phyloP scores from a whole-genome alignment of 2,329 filamentous ascomycete species.

The Trichoderma sp. region DNA sequence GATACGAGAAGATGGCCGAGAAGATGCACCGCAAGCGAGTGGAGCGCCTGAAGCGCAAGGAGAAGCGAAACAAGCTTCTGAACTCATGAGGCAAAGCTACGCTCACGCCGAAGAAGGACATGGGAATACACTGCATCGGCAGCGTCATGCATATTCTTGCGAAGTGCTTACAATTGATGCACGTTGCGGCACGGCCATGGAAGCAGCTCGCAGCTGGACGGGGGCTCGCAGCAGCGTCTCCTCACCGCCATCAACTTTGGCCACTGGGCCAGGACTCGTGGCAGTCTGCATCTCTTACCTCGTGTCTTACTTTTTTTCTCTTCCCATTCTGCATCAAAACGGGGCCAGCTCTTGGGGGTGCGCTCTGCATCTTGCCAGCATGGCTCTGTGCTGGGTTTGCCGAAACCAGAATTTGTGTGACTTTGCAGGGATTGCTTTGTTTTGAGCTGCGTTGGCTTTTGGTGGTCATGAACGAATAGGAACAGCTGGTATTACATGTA shows the following conservation, averaged over 20 bases:
- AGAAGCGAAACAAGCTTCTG: conserved; percentile 91
- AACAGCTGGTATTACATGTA: neutral
- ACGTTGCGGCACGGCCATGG: neutral
- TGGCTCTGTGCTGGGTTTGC: neutral
- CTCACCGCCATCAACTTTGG: conserved; percentile 20
- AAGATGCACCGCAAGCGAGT: conserved; percentile 98
- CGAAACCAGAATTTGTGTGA: neutral
- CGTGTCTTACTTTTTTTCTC: neutral
- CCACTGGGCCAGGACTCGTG: neutral
- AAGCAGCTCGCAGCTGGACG: conserved; percentile 2
- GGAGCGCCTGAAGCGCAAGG: conserved; percentile 88
- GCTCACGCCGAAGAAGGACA: conserved; percentile 13
- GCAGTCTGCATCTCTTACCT: neutral
- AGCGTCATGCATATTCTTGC: neutral
- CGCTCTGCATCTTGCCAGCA: neutral
- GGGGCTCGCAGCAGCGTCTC: conserved; percentile 7
- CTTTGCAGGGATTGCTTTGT: conserved; percentile 7
- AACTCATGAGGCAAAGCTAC: conserved; percentile 57
- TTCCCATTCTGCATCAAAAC: neutral
- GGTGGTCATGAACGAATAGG: neutral
- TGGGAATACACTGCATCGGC: conserved; percentile 8
- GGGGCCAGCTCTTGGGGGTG: neutral
- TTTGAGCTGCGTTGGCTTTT: neutral
- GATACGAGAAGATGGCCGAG: conserved; percentile 91
- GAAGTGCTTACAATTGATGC: conserved; percentile 8